Base-by-base conservation (phyloP, 2,329 filamentous ascomycete species). In the Lecanosticta acicola region DNA sequence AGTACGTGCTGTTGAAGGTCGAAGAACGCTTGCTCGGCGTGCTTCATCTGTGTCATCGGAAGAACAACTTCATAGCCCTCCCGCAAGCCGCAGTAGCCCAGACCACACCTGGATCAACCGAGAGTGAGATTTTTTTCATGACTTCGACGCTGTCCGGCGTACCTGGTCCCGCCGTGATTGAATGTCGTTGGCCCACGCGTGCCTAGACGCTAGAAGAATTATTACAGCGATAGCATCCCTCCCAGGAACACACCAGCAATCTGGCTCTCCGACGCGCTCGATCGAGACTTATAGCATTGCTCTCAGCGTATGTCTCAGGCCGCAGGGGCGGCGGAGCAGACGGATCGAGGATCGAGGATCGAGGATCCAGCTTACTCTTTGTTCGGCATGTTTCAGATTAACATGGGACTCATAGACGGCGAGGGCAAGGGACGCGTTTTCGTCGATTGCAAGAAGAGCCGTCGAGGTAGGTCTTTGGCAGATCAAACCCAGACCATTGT, bases 361-460 rank as follows among this genome's bases (percentile, higher is more conserved):
- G 62, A 65, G 51, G 62, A 64, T 40, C 42, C 26, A 7, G 58
- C 60, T 1, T 64, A 64, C 41, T 62, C 24, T 24, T 50, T 65
- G 1, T 42, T 54, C 38, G 65, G 56, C 1, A 37, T 62, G 1
- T 59, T 64, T 41, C 49, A 50, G 36, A 48, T 65, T 1, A 48
- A 56, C 18, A 61, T 66, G 56, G 51, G 59, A 2, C 41, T 62
- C 4, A 41, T 61, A 1, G 65, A 66, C 41, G 63, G 63, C 4
- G 63, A 37, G 17, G 35, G 35, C 4, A 29, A 29, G 24, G 24
- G 24, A 5, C 24, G n/a, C n/a, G n/a, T n/a, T 29, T 29, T 11
- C 24, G 24, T 29, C 24, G 24, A 29, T 29, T 29, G 24, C 24
- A 29, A 29, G 24, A 29, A 29, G 24, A 29, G 24, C 24, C 11